Evolutionary conservation across 192 early-diverging fungal genomes (phyloP).

Genomic region (Coemansia sp.): DNA sequence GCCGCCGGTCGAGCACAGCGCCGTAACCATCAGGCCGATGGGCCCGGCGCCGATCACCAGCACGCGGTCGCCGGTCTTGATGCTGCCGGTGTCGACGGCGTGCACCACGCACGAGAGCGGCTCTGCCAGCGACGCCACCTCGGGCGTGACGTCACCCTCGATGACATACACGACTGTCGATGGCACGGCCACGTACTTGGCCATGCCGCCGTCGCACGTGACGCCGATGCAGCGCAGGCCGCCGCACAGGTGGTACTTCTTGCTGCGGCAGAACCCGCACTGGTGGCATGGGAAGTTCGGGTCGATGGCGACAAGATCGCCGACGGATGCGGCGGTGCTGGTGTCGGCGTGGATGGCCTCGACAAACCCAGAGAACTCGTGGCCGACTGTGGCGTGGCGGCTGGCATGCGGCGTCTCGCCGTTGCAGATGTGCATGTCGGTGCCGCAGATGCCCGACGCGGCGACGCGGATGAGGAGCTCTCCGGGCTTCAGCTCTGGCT

Average conservation of each 20-base stretch:
- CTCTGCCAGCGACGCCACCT: conserved; percentile 56
- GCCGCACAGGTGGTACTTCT: conserved; percentile 55
- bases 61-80: conserved; percentile 53
- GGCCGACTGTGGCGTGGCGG: conserved; percentile 52
- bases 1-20: conserved; percentile 38
- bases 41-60: conserved; percentile 58
- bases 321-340: conserved; percentile 20
- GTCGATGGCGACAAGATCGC: conserved; percentile 56
- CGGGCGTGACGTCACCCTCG: conserved; percentile 28
- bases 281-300: conserved; percentile 57
- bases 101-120: conserved; percentile 60
- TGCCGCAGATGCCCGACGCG: conserved; percentile 60
- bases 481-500: conserved; percentile 41
- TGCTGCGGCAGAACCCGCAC: conserved; percentile 53
- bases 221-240: conserved; percentile 52
- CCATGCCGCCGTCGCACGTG: conserved; percentile 59
- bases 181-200: conserved; percentile 53
- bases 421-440: conserved; percentile 60
- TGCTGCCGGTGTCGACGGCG: conserved; percentile 51
- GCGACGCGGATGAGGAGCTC: conserved; percentile 54
- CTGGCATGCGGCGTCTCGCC: conserved; percentile 59
- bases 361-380: conserved; percentile 58
- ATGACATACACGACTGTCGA: conserved; percentile 37
- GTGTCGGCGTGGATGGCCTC: conserved; percentile 49
- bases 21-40: conserved; percentile 60